Percentiles rank a stretch among this genome's conserved stretches.
phyloP scores from a whole-genome alignment of 2,329 filamentous ascomycete genomes.

The Drechslerella dactyloides region DNA sequence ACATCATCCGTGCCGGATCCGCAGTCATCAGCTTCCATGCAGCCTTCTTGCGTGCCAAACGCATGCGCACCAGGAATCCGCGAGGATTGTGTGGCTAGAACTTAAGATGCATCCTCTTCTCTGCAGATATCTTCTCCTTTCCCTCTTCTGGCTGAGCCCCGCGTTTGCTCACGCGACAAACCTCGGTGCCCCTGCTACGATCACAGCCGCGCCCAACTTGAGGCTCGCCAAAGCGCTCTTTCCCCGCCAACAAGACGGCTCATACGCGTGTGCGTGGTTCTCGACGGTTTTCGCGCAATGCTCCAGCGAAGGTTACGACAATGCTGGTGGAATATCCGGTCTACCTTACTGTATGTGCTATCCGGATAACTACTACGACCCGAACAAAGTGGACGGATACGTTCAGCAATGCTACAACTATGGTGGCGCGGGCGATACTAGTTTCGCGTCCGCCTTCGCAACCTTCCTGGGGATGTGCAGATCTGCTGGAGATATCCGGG shows the following conservation, averaged over 20 bases:
- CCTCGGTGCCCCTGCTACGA: constrained; percentile 20
- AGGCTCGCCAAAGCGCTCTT: constrained; percentile 27
- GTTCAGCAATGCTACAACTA: constrained; percentile 48
- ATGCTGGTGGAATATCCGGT: constrained; percentile 34
- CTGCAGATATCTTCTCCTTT: neutral
- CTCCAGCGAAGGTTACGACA: constrained; percentile 29
- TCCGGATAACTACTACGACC: constrained; percentile 26
- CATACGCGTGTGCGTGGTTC: constrained; percentile 37
- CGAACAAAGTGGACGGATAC: constrained; percentile 36
- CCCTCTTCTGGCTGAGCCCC: neutral
- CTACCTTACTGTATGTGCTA: constrained; percentile 43
- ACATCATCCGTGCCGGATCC: neutral
- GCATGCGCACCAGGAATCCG: constrained; percentile 8
- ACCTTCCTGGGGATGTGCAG: constrained; percentile 35
- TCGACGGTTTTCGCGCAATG: constrained; percentile 39
- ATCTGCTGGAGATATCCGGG: constrained; percentile 42
- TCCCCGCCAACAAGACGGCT: constrained; percentile 30
- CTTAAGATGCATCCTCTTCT: neutral
- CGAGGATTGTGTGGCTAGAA: neutral
- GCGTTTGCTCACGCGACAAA: constrained; percentile 12
- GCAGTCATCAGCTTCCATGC: constrained; percentile 6
- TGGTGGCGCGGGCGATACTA: constrained; percentile 17
- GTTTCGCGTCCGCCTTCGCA: constrained; percentile 33
- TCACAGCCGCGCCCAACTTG: constrained; percentile 37
- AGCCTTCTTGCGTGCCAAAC: constrained; percentile 30